Evolutionary conservation across 306 rosid genomes (phyloP), one percentile per base, ranked within the genome.

Genomic region (Datisca glomerata): DNA sequence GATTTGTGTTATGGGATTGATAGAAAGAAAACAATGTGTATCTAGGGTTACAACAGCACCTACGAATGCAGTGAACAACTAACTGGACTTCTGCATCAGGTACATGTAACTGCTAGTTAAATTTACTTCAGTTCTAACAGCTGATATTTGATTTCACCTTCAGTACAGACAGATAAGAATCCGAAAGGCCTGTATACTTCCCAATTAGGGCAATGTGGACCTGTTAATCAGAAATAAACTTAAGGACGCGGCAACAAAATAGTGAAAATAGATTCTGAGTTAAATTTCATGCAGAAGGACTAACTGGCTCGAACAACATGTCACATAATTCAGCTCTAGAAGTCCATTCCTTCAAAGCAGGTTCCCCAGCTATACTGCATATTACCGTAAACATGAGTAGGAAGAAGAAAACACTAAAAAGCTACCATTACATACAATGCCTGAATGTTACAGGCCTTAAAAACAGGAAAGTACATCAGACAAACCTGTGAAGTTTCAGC

Each of bases 191-290:
- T 8, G 98, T 84, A 56, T 89, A 89, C 57, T 89, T 89, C 61
- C 98, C 98, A 31, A 89, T 95, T 79, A 89, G 77, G 31, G 93
- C 93, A 70, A 89, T 84, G 51, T 75, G 76, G 45, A 89, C 95
- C 98, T 89, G 80, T 35, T 24, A 41, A 33, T 22, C 5, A 40
- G 10, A 39, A 55, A 4, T 24, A 54, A 45, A 5, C 8, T 6
- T 52, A 18, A 50, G 20, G 16, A 37, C 28, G 18, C 49, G 20
- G 41, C 21, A 39, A 51, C 37, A 43, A 40, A 45, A 23, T 8
- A 35, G 22, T 45, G 24, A 18, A 34, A 53, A 25, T 45, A 45
- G 23, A 34, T 1, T 19, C 24, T 27, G 37, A 49, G 12, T 49
- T 37, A 20, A 47, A 15, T 45, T 16, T 49, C 7, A 12, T 28